Base-by-base conservation (phyloP, 2,329 filamentous ascomycete genomes). In the Fusarium sp. region DNA sequence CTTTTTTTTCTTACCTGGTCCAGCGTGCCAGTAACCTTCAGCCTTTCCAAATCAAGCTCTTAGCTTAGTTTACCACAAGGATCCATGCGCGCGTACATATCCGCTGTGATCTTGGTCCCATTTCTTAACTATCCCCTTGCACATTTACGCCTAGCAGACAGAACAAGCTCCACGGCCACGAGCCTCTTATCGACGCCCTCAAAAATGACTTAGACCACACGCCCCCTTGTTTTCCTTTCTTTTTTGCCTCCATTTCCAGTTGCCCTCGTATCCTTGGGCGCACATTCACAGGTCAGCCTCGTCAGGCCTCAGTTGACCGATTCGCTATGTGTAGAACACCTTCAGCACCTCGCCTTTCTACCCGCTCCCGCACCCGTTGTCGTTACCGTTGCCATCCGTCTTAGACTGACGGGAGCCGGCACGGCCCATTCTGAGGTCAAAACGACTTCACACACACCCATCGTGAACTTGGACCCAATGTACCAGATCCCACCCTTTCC, bases 401-500 rank as follows among this genome's bases (percentile, higher is more conserved):
- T 59, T 66, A 54, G 75, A 68, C 58, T 72, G 71, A 61, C 64
- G 73, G 72, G 67, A 52, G 60, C 67, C 69, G 75, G 75, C 75
- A 77, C 75, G 75, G 75, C 71, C 64, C 75, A 68, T 74, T 52
- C 44, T 67, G 58, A 68, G 56, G 70, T 69, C 68, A 64, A 63
- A 56, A 54, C 66, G 72, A 56, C 60, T 72, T 60, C 46, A 56
- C 47, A 43, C 75, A 77, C 75, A 44, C 71, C 71, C 64, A 64
- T 75, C 43, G 63, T 68, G 69, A 74, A 69, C 67, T 73, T 32
- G 71, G 62, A 71, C 74, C 76, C 65, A 53, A 75, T 78, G 76
- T 72, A 73, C 69, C 63, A 77, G 67, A 78, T 77, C 67, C 74
- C 73, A 78, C 76, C 60, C 75, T 64, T 72, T 71, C 32, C 50